Percentiles rank a stretch among this genome's conserved stretches.
Evolutionary conservation across 768 basidiomycete species (phyloP).

Genomic region (Jaapia argillacea): DNA sequence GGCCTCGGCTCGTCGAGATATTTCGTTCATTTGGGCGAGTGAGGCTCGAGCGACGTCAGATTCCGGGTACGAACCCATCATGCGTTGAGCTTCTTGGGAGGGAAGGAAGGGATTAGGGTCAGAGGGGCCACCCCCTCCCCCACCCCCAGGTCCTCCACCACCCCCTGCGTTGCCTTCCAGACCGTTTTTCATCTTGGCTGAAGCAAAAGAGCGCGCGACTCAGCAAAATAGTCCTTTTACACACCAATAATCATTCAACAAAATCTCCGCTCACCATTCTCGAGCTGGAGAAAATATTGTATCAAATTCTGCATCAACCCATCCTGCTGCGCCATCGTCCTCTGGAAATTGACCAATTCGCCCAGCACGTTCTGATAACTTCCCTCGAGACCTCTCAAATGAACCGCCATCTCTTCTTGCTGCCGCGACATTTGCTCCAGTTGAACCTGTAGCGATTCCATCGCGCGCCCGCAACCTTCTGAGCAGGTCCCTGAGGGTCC

Average conservation of each 20-base stretch:
- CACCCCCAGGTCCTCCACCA: neutral
- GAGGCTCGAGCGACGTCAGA: slow-evolving; percentile 57
- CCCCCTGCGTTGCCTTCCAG: neutral
- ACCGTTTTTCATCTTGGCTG: neutral
- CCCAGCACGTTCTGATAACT: slow-evolving; percentile 60
- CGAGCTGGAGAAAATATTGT: slow-evolving; percentile 69
- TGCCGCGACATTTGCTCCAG: slow-evolving; percentile 35
- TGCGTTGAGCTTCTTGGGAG: slow-evolving; percentile 43
- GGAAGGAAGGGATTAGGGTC: slow-evolving; percentile 45
- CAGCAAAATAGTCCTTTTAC: slow-evolving; percentile 29
- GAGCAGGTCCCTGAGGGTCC: slow-evolving; percentile 10
- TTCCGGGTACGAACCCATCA: slow-evolving; percentile 38
- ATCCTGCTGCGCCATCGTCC: slow-evolving; percentile 77
- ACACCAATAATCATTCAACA: slow-evolving; percentile 20
- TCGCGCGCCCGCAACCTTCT: neutral
- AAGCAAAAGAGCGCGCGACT: slow-evolving; percentile 11
- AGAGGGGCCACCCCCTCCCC: slow-evolving; percentile 10
- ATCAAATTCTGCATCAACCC: slow-evolving; percentile 74
- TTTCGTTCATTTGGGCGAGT: slow-evolving; percentile 71
- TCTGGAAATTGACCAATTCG: slow-evolving; percentile 66
- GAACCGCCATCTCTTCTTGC: slow-evolving; percentile 41
- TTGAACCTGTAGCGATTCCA: slow-evolving; percentile 35
- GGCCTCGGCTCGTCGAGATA: slow-evolving; percentile 50
- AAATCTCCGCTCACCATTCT: slow-evolving; percentile 37
- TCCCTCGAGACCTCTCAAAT: slow-evolving; percentile 47